Conservation (phyloP, 2,329 filamentous ascomycete genomes). For the Nemania abortiva region DNA sequence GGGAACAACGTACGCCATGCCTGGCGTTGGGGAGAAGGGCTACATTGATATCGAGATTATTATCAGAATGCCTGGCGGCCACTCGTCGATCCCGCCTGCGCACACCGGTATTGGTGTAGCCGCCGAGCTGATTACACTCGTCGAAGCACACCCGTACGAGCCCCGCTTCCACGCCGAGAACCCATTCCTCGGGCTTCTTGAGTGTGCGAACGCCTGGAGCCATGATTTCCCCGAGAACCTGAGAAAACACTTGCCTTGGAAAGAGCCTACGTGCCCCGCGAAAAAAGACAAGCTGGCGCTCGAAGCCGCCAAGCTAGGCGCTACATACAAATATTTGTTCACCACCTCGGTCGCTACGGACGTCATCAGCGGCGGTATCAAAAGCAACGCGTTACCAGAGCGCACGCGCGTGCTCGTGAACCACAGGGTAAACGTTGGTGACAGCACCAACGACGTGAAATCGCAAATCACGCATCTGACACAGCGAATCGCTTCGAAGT, state of each 20-base stretch:
- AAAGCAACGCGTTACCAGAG: slow-evolving; percentile 77
- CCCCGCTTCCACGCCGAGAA: slow-evolving; percentile 56
- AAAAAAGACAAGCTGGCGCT: slow-evolving; percentile 60
- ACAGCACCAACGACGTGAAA: slow-evolving; percentile 64
- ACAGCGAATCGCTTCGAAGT: slow-evolving; percentile 62
- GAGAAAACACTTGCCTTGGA: slow-evolving; percentile 56
- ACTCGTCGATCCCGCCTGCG: slow-evolving; percentile 67
- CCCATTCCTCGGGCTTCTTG: slow-evolving; percentile 58
- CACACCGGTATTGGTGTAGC: slow-evolving; percentile 67
- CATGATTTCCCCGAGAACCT: slow-evolving; percentile 60
- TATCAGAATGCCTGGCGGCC: slow-evolving; percentile 68
- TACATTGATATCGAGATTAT: slow-evolving; percentile 68
- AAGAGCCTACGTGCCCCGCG: slow-evolving; percentile 30
- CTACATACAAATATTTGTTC: slow-evolving; percentile 62
- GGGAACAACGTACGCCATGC: slow-evolving; percentile 64
- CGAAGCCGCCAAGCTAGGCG: slow-evolving; percentile 60
- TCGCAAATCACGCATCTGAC: slow-evolving; percentile 64
- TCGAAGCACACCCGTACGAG: slow-evolving; percentile 61
- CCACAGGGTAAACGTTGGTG: slow-evolving; percentile 69
- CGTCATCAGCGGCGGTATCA: slow-evolving; percentile 71
- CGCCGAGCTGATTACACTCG: slow-evolving; percentile 60
- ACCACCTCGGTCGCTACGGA: slow-evolving; percentile 73
- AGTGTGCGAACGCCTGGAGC: slow-evolving; percentile 60
- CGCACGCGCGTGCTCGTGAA: slow-evolving; percentile 69
- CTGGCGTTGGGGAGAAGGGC: slow-evolving; percentile 72